Conservation (phyloP, 352 stramenopile species). For the Pythium vanterpoolii region DNA sequence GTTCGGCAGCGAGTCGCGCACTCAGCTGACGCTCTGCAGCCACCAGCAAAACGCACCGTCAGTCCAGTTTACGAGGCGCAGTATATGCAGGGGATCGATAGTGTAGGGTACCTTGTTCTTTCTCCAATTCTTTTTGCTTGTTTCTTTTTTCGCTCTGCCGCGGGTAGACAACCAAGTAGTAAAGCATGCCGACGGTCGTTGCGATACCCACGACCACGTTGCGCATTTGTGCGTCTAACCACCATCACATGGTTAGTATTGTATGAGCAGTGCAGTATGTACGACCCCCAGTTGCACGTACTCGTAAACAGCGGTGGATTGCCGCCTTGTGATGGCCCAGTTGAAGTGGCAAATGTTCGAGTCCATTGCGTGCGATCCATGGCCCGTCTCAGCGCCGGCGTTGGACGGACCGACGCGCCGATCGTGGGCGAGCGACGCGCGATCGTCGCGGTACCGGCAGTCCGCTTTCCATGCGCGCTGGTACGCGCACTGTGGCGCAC, state of each 20-base stretch:
- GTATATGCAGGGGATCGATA: too few relatives aligned
- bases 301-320: conserved; percentile 2
- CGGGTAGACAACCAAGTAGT: conserved; percentile 47
- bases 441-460: neutral
- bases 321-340: neutral
- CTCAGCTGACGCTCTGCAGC: conserved; percentile 58
- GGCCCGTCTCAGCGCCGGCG: neutral
- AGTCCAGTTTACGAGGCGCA: neutral
- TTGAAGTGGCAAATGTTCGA: conserved; percentile 14
- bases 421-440: neutral
- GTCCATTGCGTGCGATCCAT: conserved; percentile 8
- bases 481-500: conserved; percentile 5
- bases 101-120: conserved; percentile 33
- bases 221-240: conserved; percentile 7
- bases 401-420: conserved; percentile 6
- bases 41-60: neutral
- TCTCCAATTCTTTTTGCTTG: conserved; percentile 57
- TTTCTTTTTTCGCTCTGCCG: conserved; percentile 51
- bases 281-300: neutral
- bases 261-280: neutral
- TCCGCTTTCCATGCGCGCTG: neutral
- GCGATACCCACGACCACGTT: conserved; percentile 22
- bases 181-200: conserved; percentile 38
- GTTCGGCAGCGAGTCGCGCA: conserved; percentile 55
- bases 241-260: neutral